Evolutionary conservation across 805 yeast species (phyloP), one percentile per base, ranked within the genome.

Genomic region (Starmera amethionina): DNA sequence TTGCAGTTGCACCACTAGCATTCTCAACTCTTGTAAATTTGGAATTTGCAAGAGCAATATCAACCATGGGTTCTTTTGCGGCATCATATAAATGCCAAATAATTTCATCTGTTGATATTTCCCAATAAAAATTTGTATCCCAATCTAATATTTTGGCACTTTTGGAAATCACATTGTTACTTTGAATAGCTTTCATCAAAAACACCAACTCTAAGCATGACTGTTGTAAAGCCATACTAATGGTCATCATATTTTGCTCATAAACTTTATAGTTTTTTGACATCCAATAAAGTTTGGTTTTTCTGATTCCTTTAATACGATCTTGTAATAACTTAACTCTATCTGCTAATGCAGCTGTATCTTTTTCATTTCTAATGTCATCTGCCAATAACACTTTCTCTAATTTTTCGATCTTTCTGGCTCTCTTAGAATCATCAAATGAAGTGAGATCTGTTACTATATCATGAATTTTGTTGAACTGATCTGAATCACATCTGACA

Each of bases 71-170:
- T 7, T 60, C 54, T 19, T 72, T 53, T 1, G 64, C 49, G 3
- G 65, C 67, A 45, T 75, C 79, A 43, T 71, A 60, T 38, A 80
- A 55, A 43, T 77, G 80, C 70, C 82, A 68, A n/a, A 73, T 68
- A 8, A 79, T 58, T 44, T 75, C 74, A 46, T 74, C 80, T 0
- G 81, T 71, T 10, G 64, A 58, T 5, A 70, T 55, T n/a, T 57
- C 53, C 74, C 73, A 69, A 46, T 73, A 78, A 14, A 76, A 36
- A 28, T 46, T 49, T 32, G 47, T 48, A 54, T 40, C 47, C 4
- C 40, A 36, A 13, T 43, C 47, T n/a, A 44, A 43, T 5, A 45
- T 46, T 18, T 45, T 52, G 10, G 56, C 55, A 22, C 54, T 38
- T 52, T 42, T 34, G 8, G 40, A 42, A 42, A 58, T 42, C 43